Conservation (phyloP, 1,284 basidiomycete genomes). For the Boletus holoroseus region DNA sequence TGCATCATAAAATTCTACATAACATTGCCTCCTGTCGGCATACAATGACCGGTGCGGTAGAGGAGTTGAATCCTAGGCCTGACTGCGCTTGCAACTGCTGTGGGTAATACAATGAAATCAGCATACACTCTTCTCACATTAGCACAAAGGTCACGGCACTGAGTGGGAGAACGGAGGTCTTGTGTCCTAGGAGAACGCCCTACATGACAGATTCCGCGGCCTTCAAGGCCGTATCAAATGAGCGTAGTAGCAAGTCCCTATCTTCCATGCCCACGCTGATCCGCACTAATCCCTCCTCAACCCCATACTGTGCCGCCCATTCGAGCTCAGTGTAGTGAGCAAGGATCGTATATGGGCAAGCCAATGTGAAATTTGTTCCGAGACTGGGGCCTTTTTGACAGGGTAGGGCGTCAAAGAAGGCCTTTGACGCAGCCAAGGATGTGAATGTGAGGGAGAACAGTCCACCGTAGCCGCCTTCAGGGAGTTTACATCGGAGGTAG, state of each 20-base stretch:
- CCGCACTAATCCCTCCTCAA: conserved; percentile 81
- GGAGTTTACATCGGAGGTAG: conserved; percentile 62
- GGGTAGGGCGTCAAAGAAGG: conserved; percentile 83
- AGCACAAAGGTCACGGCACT: not conserved
- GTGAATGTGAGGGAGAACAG: conserved; percentile 91
- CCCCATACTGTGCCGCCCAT: conserved; percentile 87
- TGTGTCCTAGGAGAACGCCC: not conserved
- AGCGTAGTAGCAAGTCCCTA: conserved; percentile 49
- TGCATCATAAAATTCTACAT: not conserved
- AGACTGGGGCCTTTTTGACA: conserved; percentile 91
- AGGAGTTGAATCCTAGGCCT: conserved; percentile 3
- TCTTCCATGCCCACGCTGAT: conserved; percentile 92
- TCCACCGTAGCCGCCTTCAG: conserved; percentile 80
- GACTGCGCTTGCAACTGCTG: not conserved
- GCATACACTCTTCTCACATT: not conserved
- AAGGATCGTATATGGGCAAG: conserved; percentile 89
- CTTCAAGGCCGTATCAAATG: conserved; percentile 63
- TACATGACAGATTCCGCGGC: conserved; percentile 51
- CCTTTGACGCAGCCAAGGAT: conserved; percentile 58
- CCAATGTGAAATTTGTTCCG: conserved; percentile 95
- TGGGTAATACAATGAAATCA: not conserved
- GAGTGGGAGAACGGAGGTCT: not conserved
- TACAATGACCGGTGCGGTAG: not conserved
- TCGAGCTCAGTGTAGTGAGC: conserved; percentile 90
- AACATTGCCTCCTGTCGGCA: not conserved